phyloP scores from a whole-genome alignment of 2,329 filamentous ascomycete species.

The Claviceps paspali region DNA sequence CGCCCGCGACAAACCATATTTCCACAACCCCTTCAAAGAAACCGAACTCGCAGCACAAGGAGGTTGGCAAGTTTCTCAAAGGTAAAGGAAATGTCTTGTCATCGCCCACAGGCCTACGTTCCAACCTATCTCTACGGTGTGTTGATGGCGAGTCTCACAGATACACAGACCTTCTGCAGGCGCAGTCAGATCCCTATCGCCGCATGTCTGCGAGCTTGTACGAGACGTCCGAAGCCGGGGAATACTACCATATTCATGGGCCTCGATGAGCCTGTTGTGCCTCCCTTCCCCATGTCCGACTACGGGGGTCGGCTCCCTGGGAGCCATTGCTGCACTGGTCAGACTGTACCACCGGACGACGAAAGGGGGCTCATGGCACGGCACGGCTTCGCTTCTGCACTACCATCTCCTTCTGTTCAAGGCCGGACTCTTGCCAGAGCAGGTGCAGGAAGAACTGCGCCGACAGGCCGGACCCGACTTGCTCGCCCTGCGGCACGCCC shows the following conservation, averaged over 20 bases:
- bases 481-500: constrained; percentile 39
- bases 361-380: constrained; percentile 49
- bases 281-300: constrained; percentile 47
- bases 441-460: constrained; percentile 36
- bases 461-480: constrained; percentile 35
- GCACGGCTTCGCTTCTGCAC: constrained; percentile 48
- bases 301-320: constrained; percentile 62
- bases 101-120: too few species aligned
- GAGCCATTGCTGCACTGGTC: constrained; percentile 48
- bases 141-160: not conserved
- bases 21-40: constrained; percentile 32
- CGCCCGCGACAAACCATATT: constrained; percentile 23
- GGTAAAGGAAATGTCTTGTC: too few species aligned
- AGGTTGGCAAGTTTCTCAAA: constrained; percentile 10
- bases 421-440: constrained; percentile 38
- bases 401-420: constrained; percentile 53
- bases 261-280: constrained; percentile 46
- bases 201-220: constrained; percentile 61
- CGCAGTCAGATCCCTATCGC: constrained; percentile 56
- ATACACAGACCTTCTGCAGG: constrained; percentile 59
- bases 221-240: constrained; percentile 46
- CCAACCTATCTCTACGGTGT: not conserved
- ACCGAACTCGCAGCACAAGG: constrained; percentile 25
- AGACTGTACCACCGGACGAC: constrained; percentile 49
- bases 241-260: constrained; percentile 63